Conservation (phyloP, 441 rosid species). For the Brassica hybrid region DNA sequence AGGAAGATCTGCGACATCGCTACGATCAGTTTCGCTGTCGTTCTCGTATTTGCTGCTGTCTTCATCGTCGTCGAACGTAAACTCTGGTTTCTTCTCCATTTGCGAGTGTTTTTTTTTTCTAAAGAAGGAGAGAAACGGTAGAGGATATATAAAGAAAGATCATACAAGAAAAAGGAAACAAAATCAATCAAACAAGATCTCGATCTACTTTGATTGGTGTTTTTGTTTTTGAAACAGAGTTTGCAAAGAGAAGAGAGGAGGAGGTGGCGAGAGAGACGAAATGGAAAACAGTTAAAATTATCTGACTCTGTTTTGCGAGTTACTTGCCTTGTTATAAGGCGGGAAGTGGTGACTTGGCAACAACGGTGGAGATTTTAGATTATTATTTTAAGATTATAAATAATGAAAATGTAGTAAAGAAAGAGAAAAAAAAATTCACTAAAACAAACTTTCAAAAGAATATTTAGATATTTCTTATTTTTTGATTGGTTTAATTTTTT, state of each 20-base stretch:
- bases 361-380: background rate
- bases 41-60: slow-evolving; percentile 47
- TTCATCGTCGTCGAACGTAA: slow-evolving; percentile 47
- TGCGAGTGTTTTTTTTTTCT: background rate
- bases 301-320: slow-evolving; percentile 15
- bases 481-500: background rate
- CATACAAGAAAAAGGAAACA: background rate
- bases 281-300: slow-evolving; percentile 2
- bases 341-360: slow-evolving; percentile 44
- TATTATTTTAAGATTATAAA: background rate
- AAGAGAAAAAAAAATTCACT: background rate
- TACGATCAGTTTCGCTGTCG: slow-evolving; percentile 38
- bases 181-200: background rate
- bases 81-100: slow-evolving; percentile 38
- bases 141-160: background rate
- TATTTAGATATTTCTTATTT: too few species aligned
- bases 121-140: background rate
- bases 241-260: slow-evolving; percentile 12
- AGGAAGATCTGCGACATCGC: slow-evolving; percentile 43
- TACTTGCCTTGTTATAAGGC: slow-evolving; percentile 32
- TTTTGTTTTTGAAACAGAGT: background rate
- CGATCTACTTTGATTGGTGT: background rate
- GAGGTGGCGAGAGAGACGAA: slow-evolving; percentile 15
- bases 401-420: background rate
- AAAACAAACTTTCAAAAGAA: background rate